Evolutionary conservation across 225 moss, liverwort and hornwort species (phyloP).

Genomic region (Polytrichum commune): DNA sequence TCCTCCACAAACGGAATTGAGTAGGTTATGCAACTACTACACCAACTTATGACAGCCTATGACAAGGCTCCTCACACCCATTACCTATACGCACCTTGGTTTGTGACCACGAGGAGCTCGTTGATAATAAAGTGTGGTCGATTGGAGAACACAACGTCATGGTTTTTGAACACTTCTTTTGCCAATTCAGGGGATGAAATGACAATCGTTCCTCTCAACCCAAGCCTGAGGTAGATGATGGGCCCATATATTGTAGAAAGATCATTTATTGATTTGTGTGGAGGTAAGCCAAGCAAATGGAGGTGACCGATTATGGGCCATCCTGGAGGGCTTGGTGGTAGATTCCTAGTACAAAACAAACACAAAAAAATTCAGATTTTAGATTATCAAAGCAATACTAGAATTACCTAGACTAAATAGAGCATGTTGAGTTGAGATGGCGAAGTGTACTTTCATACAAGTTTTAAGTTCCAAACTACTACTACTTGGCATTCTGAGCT

Average conservation of each 20-base stretch:
- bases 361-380: neutral
- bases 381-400: neutral
- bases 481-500: neutral
- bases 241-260: slow-evolving; percentile 32
- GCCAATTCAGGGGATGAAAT: slow-evolving; percentile 43
- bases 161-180: slow-evolving; percentile 38
- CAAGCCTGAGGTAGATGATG: slow-evolving; percentile 41
- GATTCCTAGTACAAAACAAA: slow-evolving; percentile 21
- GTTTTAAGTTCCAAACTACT: neutral
- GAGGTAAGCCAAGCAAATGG: slow-evolving; percentile 32
- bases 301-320: slow-evolving; percentile 36
- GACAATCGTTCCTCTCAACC: slow-evolving; percentile 25
- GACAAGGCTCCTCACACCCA: no score
- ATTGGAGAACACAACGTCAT: slow-evolving; percentile 37
- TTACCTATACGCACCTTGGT: slow-evolving; percentile 24
- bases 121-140: slow-evolving; percentile 29
- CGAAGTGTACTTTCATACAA: neutral
- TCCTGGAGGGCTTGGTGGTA: slow-evolving; percentile 34
- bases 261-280: slow-evolving; percentile 24
- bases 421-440: neutral
- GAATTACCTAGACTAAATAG: neutral
- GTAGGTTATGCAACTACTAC: no score
- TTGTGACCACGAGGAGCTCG: slow-evolving; percentile 34
- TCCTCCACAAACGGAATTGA: no score
- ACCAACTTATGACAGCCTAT: no score